phyloP scores from a whole-genome alignment of 164 flowering plant species.

The Aristolochia californica region DNA sequence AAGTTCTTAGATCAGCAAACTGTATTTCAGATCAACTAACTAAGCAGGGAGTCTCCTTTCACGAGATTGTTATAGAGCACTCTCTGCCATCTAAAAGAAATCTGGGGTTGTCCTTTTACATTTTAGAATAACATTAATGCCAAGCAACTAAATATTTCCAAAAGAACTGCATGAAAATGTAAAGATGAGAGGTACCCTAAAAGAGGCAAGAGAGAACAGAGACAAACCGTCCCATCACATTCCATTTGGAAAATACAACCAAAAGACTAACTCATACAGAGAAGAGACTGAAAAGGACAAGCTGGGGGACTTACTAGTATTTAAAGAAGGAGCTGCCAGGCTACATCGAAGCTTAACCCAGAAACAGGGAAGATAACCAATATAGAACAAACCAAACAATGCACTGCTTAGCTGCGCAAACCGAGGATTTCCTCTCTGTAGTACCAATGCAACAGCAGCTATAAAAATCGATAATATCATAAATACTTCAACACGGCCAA shows the following conservation, averaged over 20 bases:
- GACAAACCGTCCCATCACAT: not conserved
- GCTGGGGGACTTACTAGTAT: constrained; percentile 47
- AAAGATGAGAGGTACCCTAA: too few relatives aligned
- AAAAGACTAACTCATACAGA: not conserved
- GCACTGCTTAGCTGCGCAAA: constrained; percentile 93
- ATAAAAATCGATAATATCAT: constrained; percentile 84
- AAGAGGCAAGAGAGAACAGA: not conserved
- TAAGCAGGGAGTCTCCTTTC: too few relatives aligned
- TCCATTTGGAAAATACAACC: not conserved
- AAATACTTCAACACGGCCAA: constrained; percentile 76
- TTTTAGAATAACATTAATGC: too few relatives aligned
- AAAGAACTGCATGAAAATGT: too few relatives aligned
- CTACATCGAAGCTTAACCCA: constrained; percentile 97
- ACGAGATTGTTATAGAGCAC: too few relatives aligned
- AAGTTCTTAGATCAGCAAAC: too few relatives aligned
- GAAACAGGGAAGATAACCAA: constrained; percentile 96
- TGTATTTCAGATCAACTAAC: too few relatives aligned
- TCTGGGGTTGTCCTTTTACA: too few relatives aligned
- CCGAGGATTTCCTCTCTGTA: constrained; percentile 87
- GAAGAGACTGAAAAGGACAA: not conserved
- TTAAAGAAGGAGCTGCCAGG: constrained; percentile 72
- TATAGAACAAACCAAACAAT: constrained; percentile 88
- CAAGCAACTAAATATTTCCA: too few relatives aligned
- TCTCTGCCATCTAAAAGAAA: too few relatives aligned
- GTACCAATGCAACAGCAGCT: constrained; percentile 75